Evolutionary conservation across 2,329 filamentous ascomycete genomes (phyloP), one percentile per base, ranked within the genome.

Genomic region (Aspergillus clavatus): DNA sequence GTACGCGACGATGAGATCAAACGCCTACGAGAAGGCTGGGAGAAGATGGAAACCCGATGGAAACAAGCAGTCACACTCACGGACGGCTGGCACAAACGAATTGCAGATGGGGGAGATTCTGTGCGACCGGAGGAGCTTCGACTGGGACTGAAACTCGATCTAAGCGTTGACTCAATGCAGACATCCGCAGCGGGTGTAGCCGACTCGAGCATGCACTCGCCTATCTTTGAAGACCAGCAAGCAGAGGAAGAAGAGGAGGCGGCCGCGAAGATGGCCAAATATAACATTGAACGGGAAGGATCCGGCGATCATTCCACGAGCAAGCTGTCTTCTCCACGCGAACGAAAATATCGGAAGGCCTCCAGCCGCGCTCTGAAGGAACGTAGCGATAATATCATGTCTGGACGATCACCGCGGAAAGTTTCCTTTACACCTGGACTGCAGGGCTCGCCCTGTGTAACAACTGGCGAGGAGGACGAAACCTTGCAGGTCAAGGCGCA

Each of bases 21-120:
- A 42, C 80, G 87, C 41, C 74, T 98, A 38, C 82, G 88, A 43
- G 81, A 86, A 44, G 89, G 90, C 12, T 95, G 91, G 85, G 87
- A 94, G 63, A 89, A 86, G 68, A 95, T 97, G 87, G 90, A 97
- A 66, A 79, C 74, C 18, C 81, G 89, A 41, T 95, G 93, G 89
- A 84, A 82, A 53, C 91, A 97, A 62, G 88, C 93, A 1, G 83
- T 97, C 10, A 78, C 82, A 27, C 81, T 98, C 70, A 95, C 98
- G 73, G 88, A 96, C 53, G 83, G 86, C 26, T 97, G 93, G 91
- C 83, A 90, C 49, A 85, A 82, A 63, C 80, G 88, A 33, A 89
- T 95, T 80, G 61, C 65, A 6, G 60, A 72, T 29, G 68, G 67
- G 11, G 67, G 70, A 26, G 65, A 67, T 37, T 68, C 65, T 2